Evolutionary conservation across 495 filamentous ascomycete species (phyloP), one percentile per base, ranked within the genome.

Genomic region (Aspergillus conjunctus): DNA sequence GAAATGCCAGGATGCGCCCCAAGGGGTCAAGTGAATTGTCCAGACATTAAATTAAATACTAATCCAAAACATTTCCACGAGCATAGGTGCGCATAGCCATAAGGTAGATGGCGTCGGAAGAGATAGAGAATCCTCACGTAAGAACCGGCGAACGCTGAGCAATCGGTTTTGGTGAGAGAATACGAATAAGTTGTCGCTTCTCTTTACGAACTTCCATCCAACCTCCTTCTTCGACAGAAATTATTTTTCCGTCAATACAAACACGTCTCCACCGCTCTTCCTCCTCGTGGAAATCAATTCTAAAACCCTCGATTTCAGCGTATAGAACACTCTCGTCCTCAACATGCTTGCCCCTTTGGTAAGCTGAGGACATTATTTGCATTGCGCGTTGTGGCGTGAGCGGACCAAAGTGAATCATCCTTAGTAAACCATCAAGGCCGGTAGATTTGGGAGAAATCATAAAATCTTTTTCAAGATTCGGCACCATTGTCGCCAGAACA

Each of bases 161-260:
- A 39, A 41, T 41, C 15, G 11, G 15, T 41, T 41, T 37, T 51
- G 18, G 12, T 20, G 17, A 39, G 1, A 68, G 49, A 12, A 78
- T 44, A 49, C 66, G 60, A 31, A 78, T 43, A 56, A 68, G 48
- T 43, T 50, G 58, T 18, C 62, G 56, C 21, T 65, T 17, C 39
- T 78, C 78, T 67, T 73, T 81, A 54, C 64, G 66, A 17, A 95
- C 78, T 52, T 86, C 82, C 73, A 94, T 83, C 84, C 84, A 88
- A 7, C 93, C 92, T 0, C 81, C 85, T 60, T 81, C 64, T 46
- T 86, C 85, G 17, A 96, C 69, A 56, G 80, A 81, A 10, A 96
- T 82, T 62, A 96, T 93, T 58, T 87, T 89, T 12, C 93, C 93
- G 75, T 98, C 93, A 21, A 98, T 77, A 68, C 93, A 98, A 2